Base-by-base conservation (phyloP, 2,329 filamentous ascomycete species). In the Phaeosphaeriaceae sp. region DNA sequence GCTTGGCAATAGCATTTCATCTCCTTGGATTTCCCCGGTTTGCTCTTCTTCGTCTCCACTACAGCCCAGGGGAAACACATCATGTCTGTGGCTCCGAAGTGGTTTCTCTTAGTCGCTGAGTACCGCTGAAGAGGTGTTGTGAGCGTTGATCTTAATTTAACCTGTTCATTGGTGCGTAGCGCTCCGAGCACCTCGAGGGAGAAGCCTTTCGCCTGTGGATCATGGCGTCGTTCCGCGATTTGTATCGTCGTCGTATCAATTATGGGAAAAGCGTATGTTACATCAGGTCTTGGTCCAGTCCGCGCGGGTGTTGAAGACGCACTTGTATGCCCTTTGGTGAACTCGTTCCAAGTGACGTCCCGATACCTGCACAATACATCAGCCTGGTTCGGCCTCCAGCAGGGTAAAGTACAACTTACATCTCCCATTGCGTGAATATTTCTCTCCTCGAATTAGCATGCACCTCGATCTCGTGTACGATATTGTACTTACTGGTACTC, bases 51-150 rank as follows among this genome's bases (percentile, higher is more conserved):
- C 20, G 54, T 55, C 33, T 65, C 62, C 22, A 65, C 57, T 20
- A 65, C 27, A 25, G 62, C 60, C 62, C 62, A 65, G 2, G 62
- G 62, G 36, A 62, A 65, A 45, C 62, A 65, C 10, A 57, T 53
- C 19, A 57, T 22, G 27, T 63, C 58, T 51, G 40, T 45, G 41
- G 51, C 54, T 17, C 21, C 17, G 20, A 54, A 19, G 24, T 55
- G 50, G 7, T 44, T 33, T 5, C 36, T 49, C 17, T 25, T 24
- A n/a, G 9, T 21, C 49, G 19, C 33, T 5, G 40, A 46, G 46
- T 48, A 55, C 52, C 33, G 47, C 6, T 17, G 40, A 15, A 42
- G 40, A 42, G 15, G 40, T 42, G 40, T 57, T 17, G 55, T 63
- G n/a, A 58, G 61, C 24, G 58, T 46, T 20, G 57, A 60, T 15